phyloP scores from a whole-genome alignment of 331 rosid species.

The Ulmus americana region DNA sequence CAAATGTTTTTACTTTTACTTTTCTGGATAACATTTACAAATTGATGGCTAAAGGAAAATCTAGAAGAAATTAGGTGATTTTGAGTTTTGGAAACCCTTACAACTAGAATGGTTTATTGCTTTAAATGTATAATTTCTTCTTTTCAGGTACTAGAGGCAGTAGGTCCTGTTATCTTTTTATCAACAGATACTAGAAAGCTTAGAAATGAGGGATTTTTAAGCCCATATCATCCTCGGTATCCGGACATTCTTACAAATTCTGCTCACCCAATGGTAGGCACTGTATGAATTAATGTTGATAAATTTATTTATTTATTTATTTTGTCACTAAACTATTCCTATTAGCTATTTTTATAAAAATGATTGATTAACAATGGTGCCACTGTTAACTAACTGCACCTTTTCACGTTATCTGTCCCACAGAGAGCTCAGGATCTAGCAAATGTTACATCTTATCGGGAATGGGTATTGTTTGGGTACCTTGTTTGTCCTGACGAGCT shows the following conservation, averaged over 20 bases:
- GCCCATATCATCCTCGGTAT: constrained; percentile 98
- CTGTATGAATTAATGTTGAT: background rate
- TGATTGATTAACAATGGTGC: constrained; percentile 18
- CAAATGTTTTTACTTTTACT: background rate
- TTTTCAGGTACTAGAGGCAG: constrained; percentile 90
- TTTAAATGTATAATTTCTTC: constrained; percentile 13
- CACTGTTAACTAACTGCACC: constrained; percentile 15
- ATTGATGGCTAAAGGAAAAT: background rate
- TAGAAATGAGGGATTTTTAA: constrained; percentile 91
- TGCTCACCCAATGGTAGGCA: constrained; percentile 88
- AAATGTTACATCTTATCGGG: constrained; percentile 92
- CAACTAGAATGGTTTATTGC: background rate
- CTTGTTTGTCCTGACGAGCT: constrained; percentile 99
- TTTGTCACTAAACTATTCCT: background rate
- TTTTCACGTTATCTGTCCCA: constrained; percentile 19
- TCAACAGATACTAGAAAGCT: constrained; percentile 97
- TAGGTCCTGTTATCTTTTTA: constrained; percentile 88
- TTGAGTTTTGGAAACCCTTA: background rate
- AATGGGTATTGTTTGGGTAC: constrained; percentile 95
- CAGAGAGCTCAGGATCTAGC: constrained; percentile 99
- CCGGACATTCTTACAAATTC: constrained; percentile 98
- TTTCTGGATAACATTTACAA: background rate
- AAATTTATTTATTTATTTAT: background rate
- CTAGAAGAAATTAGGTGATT: background rate
- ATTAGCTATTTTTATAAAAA: constrained; percentile 10